Base-by-base conservation (phyloP, 805 yeast genomes). In the Kuraishia ogatae region DNA sequence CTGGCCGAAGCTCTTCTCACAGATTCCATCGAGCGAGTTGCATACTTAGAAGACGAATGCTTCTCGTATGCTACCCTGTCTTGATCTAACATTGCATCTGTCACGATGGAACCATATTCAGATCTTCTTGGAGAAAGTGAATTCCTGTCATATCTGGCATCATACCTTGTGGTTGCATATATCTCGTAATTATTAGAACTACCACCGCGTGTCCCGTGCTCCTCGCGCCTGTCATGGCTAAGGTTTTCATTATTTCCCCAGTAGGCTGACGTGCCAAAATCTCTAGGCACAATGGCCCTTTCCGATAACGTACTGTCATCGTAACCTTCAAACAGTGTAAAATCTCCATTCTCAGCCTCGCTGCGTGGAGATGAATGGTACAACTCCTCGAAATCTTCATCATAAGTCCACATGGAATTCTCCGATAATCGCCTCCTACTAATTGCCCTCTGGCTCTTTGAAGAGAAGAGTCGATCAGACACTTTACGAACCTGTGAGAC, bases 401-500 rank as follows among this genome's bases (percentile, higher is more conserved):
- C 51, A 49, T 21, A 51, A 29, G 22, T 51, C 29, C 39, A 43
- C 47, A 52, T 17, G n/a, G 53, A 52, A 13, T 39, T 35, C 43
- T 23, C 39, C 23, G 53, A 52, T 21, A 52, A 46, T 23, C 24
- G 24, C 17, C 21, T 22, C 53, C 53, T 50, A 8, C 29, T 48
- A 17, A 22, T 10, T 13, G 22, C 50, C 13, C 17, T 21, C 13
- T 29, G 43, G 17, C 48, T 21, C 53, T 28, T 50, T 17, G 54
- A 17, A 35, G 43, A 35, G 53, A 53, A 53, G 4, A 53, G 51
- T 11, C 24, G 21, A 20, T 53, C 48, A 15, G 54, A 53, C 19
- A 53, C 54, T 17, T 53, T 53, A 11, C 54, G 46, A 39, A 53
- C 54, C 46, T 53, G 54, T 15, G 54, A 53, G 3, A 48, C 51